Evolutionary conservation across 2,329 filamentous ascomycete species (phyloP), one percentile per base, ranked within the genome.

Genomic region (Fusarium sp.): DNA sequence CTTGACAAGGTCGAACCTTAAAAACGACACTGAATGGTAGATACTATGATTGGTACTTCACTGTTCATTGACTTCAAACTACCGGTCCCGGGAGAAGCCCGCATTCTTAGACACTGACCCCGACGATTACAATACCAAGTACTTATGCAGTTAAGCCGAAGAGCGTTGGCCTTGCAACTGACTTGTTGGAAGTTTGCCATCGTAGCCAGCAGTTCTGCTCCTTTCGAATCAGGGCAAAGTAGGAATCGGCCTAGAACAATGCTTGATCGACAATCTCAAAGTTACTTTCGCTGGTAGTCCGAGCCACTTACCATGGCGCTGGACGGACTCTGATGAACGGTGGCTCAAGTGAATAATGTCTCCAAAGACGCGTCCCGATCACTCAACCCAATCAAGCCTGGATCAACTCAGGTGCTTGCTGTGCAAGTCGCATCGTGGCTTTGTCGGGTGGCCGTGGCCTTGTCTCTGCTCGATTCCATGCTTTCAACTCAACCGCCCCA

Each of bases 401-500:
- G 14, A 17, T 10, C 32, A 9, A 21, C 27, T 27, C 21, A 6
- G 23, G 23, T 31, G 25, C 35, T 27, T 39, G 32, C 32, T 33
- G 25, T 3, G 9, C 8, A 32, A 11, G 4, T 25, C n/a, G 27
- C 19, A 36, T 54, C 11, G 47, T 43, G 48, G 54, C 41, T 53
- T 41, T 31, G 14, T 47, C 9, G 13, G 33, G 14, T 32, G 49
- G 10, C 15, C 33, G 9, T 29, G 29, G 10, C 2, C 29, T 39
- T 11, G 9, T 47, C 25, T 25, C 42, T 46, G 9, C 9, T 42
- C 37, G 48, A 43, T 13, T 17, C 23, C 35, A 17, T 35, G 14
- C 21, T 32, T 60, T n/a, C 33, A 50, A 39, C 35, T 64, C 43
- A 49, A 39, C 31, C 35, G 42, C 54, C 54, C 19, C 54, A 48